Evolutionary conservation across 2,329 filamentous ascomycete genomes (phyloP), one percentile per base, ranked within the genome.

Genomic region (Cladosporium sp.): DNA sequence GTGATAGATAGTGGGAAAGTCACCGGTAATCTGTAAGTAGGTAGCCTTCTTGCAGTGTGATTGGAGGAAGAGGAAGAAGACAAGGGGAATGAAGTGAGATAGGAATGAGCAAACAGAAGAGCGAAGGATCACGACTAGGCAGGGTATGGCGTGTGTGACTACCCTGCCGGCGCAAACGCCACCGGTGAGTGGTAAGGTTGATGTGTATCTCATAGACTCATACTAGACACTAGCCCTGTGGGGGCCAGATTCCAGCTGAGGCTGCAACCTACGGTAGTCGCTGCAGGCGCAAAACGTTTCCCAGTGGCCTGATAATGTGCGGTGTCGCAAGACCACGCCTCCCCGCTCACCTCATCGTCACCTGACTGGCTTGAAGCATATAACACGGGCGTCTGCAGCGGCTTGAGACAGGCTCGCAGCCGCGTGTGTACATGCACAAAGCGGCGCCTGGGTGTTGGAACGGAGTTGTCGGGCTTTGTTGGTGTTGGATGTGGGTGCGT

Each of bases 241-340:
- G 60, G 60, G 60, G 60, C 60, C 60, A 63, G 60, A 43, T n/a
- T n/a, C 49, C 60, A 63, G 60, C 60, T 63, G 60, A 63, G 60
- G 49, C 60, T 63, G 60, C 25, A 56, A 56, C 43, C 58, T 23
- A 36, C 58, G 53, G 46, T 53, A 53, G 51, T 54, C 26, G 30
- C 60, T 63, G 60, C 60, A 63, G 23, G 60, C 21, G 46, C 26
- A 53, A 36, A 62, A 48, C 18, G 48, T 57, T 57, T 14, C 32
- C 39, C n/a, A 25, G 59, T 63, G 60, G 60, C 14, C 60, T 56
- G 60, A 63, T 56, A 36, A 23, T 54, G 51, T 14, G 13, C 4
- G 28, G 60, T 63, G 60, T 63, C 60, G 48, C 60, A 34, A 63
- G 49, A 48, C 60, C 49, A 28, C 39, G 26, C 51, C 51, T 54